phyloP scores from a whole-genome alignment of 1,139 yeast species.

The Hyphopichia khmerensis region DNA sequence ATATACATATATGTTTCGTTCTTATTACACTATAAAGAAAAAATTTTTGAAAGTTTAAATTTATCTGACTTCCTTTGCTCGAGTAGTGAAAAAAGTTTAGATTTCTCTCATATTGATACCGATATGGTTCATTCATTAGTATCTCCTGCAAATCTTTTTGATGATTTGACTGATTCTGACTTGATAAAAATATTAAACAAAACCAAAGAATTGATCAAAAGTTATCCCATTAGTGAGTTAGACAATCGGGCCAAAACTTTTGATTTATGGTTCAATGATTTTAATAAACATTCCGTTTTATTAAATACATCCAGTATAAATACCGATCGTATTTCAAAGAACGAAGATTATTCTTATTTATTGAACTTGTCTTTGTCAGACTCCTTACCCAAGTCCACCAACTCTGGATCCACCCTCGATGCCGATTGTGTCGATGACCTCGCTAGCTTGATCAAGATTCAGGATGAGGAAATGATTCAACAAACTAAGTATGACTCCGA shows the following conservation, averaged over 20 bases:
- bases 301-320: constrained; percentile 20
- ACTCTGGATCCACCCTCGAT: neutral
- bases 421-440: constrained; percentile 7
- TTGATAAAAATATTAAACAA: constrained; percentile 35
- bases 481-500: constrained; percentile 22
- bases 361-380: neutral
- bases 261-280: constrained; percentile 36
- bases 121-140: constrained; percentile 45
- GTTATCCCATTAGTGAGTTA: constrained; percentile 26
- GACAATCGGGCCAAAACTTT: constrained; percentile 24
- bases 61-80: constrained; percentile 1
- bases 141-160: constrained; percentile 34
- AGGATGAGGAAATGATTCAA: constrained; percentile 31
- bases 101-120: constrained; percentile 27
- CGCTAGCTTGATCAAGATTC: constrained; percentile 18
- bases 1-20: constrained; percentile 61
- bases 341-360: constrained; percentile 6
- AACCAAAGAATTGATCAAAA: constrained; percentile 29
- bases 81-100: constrained; percentile 10
- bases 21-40: constrained; percentile 39
- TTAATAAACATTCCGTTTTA: constrained; percentile 25
- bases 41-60: constrained; percentile 31
- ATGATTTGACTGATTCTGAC: constrained; percentile 28
- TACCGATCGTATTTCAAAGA: constrained; percentile 4
- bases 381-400: neutral